These are phyloP conservation scores for Euphorbia peplus DNA, from an alignment of 345 rosid genomes.

Conservation along the genomic window DNA sequence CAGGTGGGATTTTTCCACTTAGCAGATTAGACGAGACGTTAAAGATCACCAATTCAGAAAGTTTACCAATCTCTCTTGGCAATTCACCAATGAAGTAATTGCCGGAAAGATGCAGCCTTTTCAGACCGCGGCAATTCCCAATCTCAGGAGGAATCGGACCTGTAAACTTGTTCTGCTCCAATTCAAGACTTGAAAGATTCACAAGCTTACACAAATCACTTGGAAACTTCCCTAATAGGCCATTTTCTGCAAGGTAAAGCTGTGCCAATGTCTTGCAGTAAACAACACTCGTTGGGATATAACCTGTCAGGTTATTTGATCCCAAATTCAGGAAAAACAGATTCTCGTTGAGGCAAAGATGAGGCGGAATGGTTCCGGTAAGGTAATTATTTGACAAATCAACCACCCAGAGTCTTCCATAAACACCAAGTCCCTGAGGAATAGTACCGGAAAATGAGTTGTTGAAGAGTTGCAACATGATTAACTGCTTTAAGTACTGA, in stretches of 20 bases:
- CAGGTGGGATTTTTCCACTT: slow-evolving; percentile 60
- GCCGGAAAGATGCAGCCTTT: slow-evolving; percentile 61
- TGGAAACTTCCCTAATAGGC: slow-evolving; percentile 60
- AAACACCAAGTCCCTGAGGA: slow-evolving; percentile 66
- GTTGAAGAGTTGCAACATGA: slow-evolving; percentile 71
- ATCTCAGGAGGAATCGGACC: slow-evolving; percentile 71
- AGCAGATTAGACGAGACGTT: slow-evolving; percentile 74
- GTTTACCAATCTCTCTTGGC: slow-evolving; percentile 70
- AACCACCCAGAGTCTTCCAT: slow-evolving; percentile 73
- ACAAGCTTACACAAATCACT: slow-evolving; percentile 56
- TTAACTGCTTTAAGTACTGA: slow-evolving; percentile 53
- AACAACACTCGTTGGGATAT: slow-evolving; percentile 56
- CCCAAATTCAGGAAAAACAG: slow-evolving; percentile 63
- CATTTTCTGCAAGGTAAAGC: slow-evolving; percentile 61
- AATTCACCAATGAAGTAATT: slow-evolving; percentile 59
- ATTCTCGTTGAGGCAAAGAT: slow-evolving; percentile 53
- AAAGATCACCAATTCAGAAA: slow-evolving; percentile 59
- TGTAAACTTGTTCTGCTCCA: slow-evolving; percentile 61
- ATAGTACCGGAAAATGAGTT: slow-evolving; percentile 64
- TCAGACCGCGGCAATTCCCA: slow-evolving; percentile 60
- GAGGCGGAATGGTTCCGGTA: slow-evolving; percentile 58
- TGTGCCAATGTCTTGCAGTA: slow-evolving; percentile 61
- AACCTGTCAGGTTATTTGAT: slow-evolving; percentile 62
- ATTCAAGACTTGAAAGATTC: slow-evolving; percentile 62
- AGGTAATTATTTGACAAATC: slow-evolving; percentile 69